Base-by-base conservation (phyloP, 1,284 basidiomycete species). In the Ganoderma resinaceum region DNA sequence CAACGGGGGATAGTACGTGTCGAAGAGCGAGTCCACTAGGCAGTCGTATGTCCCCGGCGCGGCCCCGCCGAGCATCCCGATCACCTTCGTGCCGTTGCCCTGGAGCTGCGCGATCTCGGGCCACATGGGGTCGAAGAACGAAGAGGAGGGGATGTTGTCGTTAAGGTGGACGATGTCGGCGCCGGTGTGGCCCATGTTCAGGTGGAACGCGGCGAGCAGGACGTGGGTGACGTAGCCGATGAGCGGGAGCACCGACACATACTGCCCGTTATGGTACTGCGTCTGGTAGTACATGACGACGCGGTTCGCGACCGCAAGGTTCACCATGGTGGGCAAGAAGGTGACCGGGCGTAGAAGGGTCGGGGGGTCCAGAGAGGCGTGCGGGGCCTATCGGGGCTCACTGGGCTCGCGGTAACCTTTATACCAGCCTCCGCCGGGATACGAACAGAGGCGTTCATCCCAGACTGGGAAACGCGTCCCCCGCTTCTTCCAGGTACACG, bases 271-370 rank as follows among this genome's bases (percentile, higher is more conserved):
- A 52, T 33, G 29, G 59, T 64, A 68, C 62, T 68, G 66, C 49
- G 66, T 68, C 66, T 68, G 66, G 66, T 68, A 68, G 63, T 68
- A 68, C 63, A 68, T 57, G 43, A 68, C 62, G 35, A 68, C 66
- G 59, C 66, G 66, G 63, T 68, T 68, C 62, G 66, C 63, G 40
- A 68, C 52, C 20, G 62, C 66, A 57, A 59, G 58, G 26, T 61
- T 37, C 7, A 66, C 66, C 66, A 68, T 68, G 58, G 33, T 8
- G 23, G 37, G n/a, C 58, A 14, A 37, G 33, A 3, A 3, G 37
- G 33, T 37, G 33, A 37, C 58, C 37, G 58, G 23, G 37, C 16
- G 58, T n/a, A 9, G 33, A 38, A 33, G 14, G 58, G 58, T n/a
- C 20, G 37, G 37, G 35, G 23, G 58, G 29, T 52, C 11, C 12